Percentiles rank a stretch among this genome's conserved stretches.
These are phyloP conservation scores for Melocanna baccifera DNA, from an alignment of 176 grass and related monocot genomes.

Conservation along the genomic window DNA sequence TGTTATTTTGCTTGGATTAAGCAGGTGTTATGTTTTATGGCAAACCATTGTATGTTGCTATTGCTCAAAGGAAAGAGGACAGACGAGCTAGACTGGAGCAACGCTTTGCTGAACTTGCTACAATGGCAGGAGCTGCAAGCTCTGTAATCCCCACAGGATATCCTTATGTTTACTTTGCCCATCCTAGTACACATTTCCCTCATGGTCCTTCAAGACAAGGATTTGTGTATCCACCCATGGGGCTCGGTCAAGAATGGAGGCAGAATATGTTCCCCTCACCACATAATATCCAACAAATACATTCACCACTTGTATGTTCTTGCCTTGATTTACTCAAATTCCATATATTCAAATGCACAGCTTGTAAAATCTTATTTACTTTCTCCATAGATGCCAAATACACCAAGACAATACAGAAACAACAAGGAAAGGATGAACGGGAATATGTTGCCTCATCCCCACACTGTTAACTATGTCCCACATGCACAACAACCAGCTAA, in stretches of 20 bases:
- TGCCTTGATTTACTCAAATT: neutral
- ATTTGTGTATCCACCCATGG: slow-evolving; percentile 54
- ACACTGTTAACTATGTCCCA: slow-evolving; percentile 35
- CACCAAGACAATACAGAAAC: slow-evolving; percentile 55
- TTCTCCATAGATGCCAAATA: slow-evolving; percentile 42
- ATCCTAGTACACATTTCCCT: slow-evolving; percentile 45
- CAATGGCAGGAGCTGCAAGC: slow-evolving; percentile 33
- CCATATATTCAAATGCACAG: neutral
- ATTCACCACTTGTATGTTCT: slow-evolving; percentile 41
- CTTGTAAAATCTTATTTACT: neutral
- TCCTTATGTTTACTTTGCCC: slow-evolving; percentile 61
- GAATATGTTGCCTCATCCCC: slow-evolving; percentile 44
- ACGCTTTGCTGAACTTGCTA: slow-evolving; percentile 45
- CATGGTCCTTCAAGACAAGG: slow-evolving; percentile 57
- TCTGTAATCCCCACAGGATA: slow-evolving; percentile 54
- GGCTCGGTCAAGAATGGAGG: slow-evolving; percentile 47
- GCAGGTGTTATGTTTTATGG: slow-evolving; percentile 72
- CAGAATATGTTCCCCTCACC: slow-evolving; percentile 50
- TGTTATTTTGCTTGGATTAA: slow-evolving; percentile 1
- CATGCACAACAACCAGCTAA: slow-evolving; percentile 58
- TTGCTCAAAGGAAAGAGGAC: slow-evolving; percentile 82
- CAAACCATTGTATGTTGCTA: slow-evolving; percentile 83
- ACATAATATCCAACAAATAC: slow-evolving; percentile 49
- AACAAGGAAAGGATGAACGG: slow-evolving; percentile 47
- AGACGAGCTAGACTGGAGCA: slow-evolving; percentile 54